Evolutionary conservation across 2,329 filamentous ascomycete species (phyloP).

Genomic region (Alternaria incomplexa): DNA sequence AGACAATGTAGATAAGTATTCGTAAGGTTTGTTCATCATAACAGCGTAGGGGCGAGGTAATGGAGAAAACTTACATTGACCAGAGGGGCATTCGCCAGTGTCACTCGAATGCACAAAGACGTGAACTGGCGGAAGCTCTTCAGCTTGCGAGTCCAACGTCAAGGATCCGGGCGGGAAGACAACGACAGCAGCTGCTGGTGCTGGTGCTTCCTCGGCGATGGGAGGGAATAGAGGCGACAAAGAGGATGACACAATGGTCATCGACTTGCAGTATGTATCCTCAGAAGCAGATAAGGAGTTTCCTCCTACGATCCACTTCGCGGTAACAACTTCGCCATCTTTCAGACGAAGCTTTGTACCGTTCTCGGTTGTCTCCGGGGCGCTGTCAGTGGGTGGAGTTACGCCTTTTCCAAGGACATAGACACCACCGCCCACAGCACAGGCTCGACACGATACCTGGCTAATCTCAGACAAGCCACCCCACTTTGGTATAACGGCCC

Average conservation of each 20-base stretch:
- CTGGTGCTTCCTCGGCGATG: slow-evolving; percentile 75
- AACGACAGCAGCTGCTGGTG: slow-evolving; percentile 75
- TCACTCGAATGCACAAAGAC: slow-evolving; percentile 82
- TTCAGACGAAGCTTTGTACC: slow-evolving; percentile 59
- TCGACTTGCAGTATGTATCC: slow-evolving; percentile 61
- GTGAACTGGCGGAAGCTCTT: slow-evolving; percentile 58
- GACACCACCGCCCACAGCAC: slow-evolving; percentile 86
- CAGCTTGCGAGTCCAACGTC: slow-evolving; percentile 45
- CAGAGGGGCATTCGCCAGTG: slow-evolving; percentile 85
- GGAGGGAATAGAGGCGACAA: slow-evolving; percentile 72
- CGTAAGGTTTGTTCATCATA: slow-evolving; percentile 80
- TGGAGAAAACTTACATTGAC: slow-evolving; percentile 78
- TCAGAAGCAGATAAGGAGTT: slow-evolving; percentile 17
- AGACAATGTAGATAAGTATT: slow-evolving; percentile 99
- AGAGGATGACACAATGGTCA: slow-evolving; percentile 72
- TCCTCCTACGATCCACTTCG: slow-evolving; percentile 61
- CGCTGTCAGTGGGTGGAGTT: slow-evolving; percentile 17
- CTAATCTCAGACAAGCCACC: slow-evolving; percentile 86
- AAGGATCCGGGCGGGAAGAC: slow-evolving; percentile 66
- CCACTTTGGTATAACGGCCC: slow-evolving; percentile 90
- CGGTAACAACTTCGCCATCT: slow-evolving; percentile 63
- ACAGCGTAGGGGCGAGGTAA: slow-evolving; percentile 45
- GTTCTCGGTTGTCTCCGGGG: slow-evolving; percentile 8
- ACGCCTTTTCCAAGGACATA: slow-evolving; percentile 84
- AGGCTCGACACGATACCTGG: slow-evolving; percentile 88